phyloP scores from a whole-genome alignment of 129 eudicot species.

The Helianthus annuus region HanXRQr2.0-SUNRISE NC_035445.2:142528965-142529464 shows the following conservation, averaged over 20 bases:
- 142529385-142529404: not conserved
- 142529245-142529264: not conserved
- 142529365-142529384: not conserved
- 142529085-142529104: conserved; percentile 89
- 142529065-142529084: conserved; percentile 89
- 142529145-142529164: conserved; percentile 33
- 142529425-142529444: not conserved
- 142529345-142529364: not conserved
- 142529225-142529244: conserved; percentile 7
- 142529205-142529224: conserved; percentile 1
- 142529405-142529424: not conserved
- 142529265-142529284: conserved; percentile 11
- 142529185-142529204: not conserved
- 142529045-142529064: conserved; percentile 73
- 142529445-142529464: not conserved
- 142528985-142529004: conserved; percentile 90
- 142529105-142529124: conserved; percentile 95
- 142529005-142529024: conserved; percentile 83
- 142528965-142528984: conserved; percentile 88
- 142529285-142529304: not conserved
- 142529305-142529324: conserved; percentile 13
- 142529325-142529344: not conserved
- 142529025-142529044: conserved; percentile 82
- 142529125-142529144: conserved; percentile 74
- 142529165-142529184: not conserved